Conservation (phyloP, 73 alveolate species). For the Paramecium biaurelia region DNA sequence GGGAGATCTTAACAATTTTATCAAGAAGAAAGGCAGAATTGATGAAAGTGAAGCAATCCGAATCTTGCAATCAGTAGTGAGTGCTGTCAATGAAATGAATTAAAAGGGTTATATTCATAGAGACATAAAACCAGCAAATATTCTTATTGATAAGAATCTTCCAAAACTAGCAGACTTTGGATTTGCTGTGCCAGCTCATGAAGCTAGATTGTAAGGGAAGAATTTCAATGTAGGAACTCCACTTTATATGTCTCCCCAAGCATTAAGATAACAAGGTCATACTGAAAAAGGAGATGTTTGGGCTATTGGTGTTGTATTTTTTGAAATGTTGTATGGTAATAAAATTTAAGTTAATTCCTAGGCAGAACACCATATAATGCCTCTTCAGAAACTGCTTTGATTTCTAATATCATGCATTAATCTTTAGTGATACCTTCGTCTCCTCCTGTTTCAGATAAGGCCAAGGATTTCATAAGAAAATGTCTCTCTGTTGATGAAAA, state of each 20-base stretch:
- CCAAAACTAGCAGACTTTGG: constrained; percentile 67
- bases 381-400: constrained; percentile 33
- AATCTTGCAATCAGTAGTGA: constrained; percentile 35
- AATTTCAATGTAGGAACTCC: constrained; percentile 65
- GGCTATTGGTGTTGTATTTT: constrained; percentile 63
- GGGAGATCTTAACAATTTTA: constrained; percentile 52
- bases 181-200: constrained; percentile 58
- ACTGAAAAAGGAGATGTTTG: constrained; percentile 67
- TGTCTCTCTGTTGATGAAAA: constrained; percentile 27
- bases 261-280: constrained; percentile 49
- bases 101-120: constrained; percentile 57
- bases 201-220: constrained; percentile 54
- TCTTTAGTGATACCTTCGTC: neutral
- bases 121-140: constrained; percentile 65
- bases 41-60: constrained; percentile 53
- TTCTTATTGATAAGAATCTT: constrained; percentile 45
- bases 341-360: neutral
- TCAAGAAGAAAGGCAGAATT: constrained; percentile 20
- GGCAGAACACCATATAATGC: constrained; percentile 57
- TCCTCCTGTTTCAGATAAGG: neutral
- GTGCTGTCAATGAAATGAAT: constrained; percentile 50
- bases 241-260: constrained; percentile 62
- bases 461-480: constrained; percentile 16
- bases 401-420: constrained; percentile 20
- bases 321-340: constrained; percentile 58